phyloP scores from a whole-genome alignment of 805 yeast species.

The Teunomyces pallodes region DNA sequence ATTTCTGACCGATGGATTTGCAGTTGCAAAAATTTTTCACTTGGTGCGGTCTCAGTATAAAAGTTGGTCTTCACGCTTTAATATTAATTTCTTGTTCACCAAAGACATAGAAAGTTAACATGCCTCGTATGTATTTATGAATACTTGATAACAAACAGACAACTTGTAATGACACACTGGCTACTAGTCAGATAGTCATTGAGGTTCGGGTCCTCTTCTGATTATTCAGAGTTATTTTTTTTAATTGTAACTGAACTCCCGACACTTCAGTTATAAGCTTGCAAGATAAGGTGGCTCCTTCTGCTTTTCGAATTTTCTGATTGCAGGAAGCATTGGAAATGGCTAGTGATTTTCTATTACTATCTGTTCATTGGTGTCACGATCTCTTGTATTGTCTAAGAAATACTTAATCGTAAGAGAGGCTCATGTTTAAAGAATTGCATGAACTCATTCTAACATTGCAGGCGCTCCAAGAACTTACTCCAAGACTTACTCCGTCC shows the following conservation, averaged over 20 bases:
- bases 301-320: background rate
- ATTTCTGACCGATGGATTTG: background rate
- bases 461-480: conserved; percentile 97
- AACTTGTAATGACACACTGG: conserved; percentile 1
- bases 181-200: conserved; percentile 10
- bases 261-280: conserved; percentile 73
- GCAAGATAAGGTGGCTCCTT: conserved; percentile 3
- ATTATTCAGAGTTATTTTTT: conserved; percentile 19
- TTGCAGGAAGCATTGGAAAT: background rate
- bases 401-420: background rate
- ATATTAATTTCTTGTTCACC: conserved; percentile 5
- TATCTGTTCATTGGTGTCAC: background rate
- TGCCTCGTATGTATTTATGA: conserved; percentile 58
- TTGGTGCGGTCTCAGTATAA: background rate
- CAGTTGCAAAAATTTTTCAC: conserved; percentile 2
- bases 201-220: conserved; percentile 75
- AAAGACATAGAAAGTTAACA: conserved; percentile 34
- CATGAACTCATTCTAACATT: conserved; percentile 5
- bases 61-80: background rate
- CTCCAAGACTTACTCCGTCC: conserved; percentile 99
- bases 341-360: too few species aligned
- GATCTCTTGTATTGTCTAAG: background rate
- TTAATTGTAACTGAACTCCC: conserved; percentile 69
- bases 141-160: conserved; percentile 3
- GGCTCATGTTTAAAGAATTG: background rate